Base-by-base conservation (phyloP, 1,284 basidiomycete genomes). In the Phaffia rhodozyma region DNA sequence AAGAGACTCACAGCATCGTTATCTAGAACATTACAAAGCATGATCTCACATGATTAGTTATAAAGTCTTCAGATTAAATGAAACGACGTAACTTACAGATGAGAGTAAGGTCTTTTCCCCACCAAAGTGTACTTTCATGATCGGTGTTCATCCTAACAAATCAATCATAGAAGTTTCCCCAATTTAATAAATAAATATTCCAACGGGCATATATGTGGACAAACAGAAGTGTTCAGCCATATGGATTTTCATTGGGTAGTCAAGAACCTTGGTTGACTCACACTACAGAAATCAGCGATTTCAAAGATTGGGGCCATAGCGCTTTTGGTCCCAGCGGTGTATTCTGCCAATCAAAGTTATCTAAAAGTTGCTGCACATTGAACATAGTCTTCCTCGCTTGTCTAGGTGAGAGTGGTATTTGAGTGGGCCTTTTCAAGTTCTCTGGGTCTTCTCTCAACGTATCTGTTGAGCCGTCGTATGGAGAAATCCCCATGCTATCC, bases 81-180 rank as follows among this genome's bases (percentile, higher is more conserved):
- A 20, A 34, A 29, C 27, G 25, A 5, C 29, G 23, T 20, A 21
- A 38, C 32, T 55, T 49, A 49, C 47, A 63, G 50, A 63, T 53
- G 1, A 58, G 50, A 0, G 48, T 32, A 21, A 59, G 43, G 30
- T 63, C 57, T 25, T 43, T 43, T 30, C 62, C 62, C 62, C 62
- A 63, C 62, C 62, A 63, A 21, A 63, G 49, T 3, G 49, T 23
- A 1, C 30, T 53, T 34, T 59, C 56, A 23, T 63, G 62, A 20
- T 49, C 55, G 9, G 54, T 51, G 11, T 29, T n/a, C 58, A 59
- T 59, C n/a, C 49, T 51, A 43, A 11, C 13, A 5, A 43, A 11
- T 43, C 13, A 43, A 43, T 11, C 6, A 16, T 27, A 53, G 18
- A 32, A 9, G 18, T 2, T 32, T 9, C 18, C 18, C 25, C 9